These are phyloP conservation scores for Pseudocercospora eumusae DNA, from an alignment of 2,329 filamentous ascomycete genomes.

Conservation along the genomic window DNA sequence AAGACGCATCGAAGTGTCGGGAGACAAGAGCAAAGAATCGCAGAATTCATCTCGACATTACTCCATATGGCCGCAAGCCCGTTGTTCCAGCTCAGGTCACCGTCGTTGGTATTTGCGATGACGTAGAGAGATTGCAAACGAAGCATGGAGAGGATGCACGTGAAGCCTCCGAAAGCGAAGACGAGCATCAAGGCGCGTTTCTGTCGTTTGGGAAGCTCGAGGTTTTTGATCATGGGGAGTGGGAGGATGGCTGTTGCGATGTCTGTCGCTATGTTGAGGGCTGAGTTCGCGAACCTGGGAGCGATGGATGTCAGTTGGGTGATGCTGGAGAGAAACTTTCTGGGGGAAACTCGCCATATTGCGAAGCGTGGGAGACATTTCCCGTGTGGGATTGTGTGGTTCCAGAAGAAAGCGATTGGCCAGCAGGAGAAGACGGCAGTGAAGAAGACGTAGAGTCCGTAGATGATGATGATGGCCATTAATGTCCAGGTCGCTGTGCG, in stretches of 20 bases:
- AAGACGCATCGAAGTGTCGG: conserved; percentile 43
- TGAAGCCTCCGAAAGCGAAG: conserved; percentile 40
- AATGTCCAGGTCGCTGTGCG: conserved; percentile 36
- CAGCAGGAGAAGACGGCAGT: conserved; percentile 46
- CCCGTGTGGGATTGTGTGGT: conserved; percentile 33
- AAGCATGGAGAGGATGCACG: conserved; percentile 39
- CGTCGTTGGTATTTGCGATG: conserved; percentile 31
- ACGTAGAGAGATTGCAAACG: conserved; percentile 36
- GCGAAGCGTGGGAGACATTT: conserved; percentile 45
- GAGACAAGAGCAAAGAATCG: conserved; percentile 42
- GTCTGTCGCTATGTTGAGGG: conserved; percentile 42
- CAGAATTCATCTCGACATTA: conserved; percentile 40
- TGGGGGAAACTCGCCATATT: conserved; percentile 42
- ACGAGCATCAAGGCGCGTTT: conserved; percentile 41
- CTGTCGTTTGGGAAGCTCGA: conserved; percentile 39
- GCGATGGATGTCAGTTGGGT: too few species aligned
- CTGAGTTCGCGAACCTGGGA: conserved; percentile 44
- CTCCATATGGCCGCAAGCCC: conserved; percentile 42
- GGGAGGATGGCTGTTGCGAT: conserved; percentile 40
- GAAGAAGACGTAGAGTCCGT: conserved; percentile 39
- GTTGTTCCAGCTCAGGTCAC: conserved; percentile 39
- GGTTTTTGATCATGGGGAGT: conserved; percentile 38
- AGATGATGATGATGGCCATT: conserved; percentile 39
- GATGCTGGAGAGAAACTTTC: too few species aligned
- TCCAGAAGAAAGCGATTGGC: conserved; percentile 49